Conservation (phyloP, 2,329 filamentous ascomycete genomes). For the Paramyrothecium sp. region DNA sequence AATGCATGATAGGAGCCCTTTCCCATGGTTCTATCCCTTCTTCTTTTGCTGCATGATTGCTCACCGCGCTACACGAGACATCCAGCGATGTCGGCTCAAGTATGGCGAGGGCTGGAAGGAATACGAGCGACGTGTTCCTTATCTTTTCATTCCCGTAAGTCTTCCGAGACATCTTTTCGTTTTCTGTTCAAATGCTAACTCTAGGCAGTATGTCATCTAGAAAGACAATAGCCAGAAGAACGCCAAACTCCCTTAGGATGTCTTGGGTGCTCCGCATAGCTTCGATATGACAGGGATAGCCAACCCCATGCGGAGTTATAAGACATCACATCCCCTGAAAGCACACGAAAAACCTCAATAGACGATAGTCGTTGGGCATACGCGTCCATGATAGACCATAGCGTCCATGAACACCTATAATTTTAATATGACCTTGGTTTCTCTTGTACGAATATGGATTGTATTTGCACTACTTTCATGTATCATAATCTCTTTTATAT, state of each 20-base stretch:
- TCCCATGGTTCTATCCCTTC: slow-evolving; percentile 87
- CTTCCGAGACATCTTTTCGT: background rate
- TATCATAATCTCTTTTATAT: background rate
- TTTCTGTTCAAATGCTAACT: slow-evolving; percentile 10
- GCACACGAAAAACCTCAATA: no score
- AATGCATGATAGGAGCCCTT: slow-evolving; percentile 54
- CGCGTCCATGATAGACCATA: background rate
- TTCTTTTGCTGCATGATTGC: slow-evolving; percentile 83
- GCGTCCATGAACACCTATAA: background rate
- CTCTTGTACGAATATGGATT: background rate
- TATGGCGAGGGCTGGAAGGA: slow-evolving; percentile 81
- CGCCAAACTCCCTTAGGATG: no score
- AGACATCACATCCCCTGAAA: no score
- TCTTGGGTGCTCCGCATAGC: no score
- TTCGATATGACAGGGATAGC: background rate
- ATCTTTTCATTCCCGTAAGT: slow-evolving; percentile 75
- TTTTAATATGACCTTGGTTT: background rate
- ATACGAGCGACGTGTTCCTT: slow-evolving; percentile 77
- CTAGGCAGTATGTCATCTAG: slow-evolving; percentile 40
- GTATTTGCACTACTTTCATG: background rate
- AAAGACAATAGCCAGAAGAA: background rate
- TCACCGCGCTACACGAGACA: slow-evolving; percentile 75
- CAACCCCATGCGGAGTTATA: background rate
- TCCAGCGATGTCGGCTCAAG: slow-evolving; percentile 72
- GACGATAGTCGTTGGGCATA: background rate